These are phyloP conservation scores for Lepidium campestre DNA, from an alignment of 441 rosid species.

Conservation along the genomic window DNA sequence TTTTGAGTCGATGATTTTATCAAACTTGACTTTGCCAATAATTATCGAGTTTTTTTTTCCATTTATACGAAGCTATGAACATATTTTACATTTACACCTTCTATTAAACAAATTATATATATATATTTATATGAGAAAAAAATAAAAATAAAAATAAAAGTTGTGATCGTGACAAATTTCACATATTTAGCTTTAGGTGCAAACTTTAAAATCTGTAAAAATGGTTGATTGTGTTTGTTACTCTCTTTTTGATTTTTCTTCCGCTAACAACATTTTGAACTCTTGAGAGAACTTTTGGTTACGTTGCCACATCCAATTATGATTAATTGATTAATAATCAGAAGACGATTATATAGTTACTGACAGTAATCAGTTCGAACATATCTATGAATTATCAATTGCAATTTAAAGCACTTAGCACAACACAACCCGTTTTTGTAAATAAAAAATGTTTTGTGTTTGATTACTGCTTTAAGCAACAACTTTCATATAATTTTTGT, in stretches of 20 bases:
- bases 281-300: not conserved
- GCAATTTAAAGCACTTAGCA: not conserved
- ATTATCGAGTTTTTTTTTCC: not conserved
- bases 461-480: not conserved
- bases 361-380: not conserved
- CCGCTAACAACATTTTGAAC: no score
- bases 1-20: not conserved
- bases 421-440: not conserved
- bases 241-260: not conserved
- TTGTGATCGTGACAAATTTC: not conserved
- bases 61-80: not conserved
- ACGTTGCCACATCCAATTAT: not conserved
- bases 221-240: not conserved
- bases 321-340: no score
- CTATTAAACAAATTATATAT: no score
- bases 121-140: no score
- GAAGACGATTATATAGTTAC: no score
- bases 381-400: not conserved
- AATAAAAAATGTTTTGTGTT: not conserved
- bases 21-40: conserved; percentile 12
- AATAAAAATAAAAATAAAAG: no score
- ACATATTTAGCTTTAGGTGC: not conserved
- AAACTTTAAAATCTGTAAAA: not conserved
- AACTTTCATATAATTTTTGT: not conserved
- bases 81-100: no score